Conservation (phyloP, 345 rosid species). For the Dipteronia dyeriana region DNA sequence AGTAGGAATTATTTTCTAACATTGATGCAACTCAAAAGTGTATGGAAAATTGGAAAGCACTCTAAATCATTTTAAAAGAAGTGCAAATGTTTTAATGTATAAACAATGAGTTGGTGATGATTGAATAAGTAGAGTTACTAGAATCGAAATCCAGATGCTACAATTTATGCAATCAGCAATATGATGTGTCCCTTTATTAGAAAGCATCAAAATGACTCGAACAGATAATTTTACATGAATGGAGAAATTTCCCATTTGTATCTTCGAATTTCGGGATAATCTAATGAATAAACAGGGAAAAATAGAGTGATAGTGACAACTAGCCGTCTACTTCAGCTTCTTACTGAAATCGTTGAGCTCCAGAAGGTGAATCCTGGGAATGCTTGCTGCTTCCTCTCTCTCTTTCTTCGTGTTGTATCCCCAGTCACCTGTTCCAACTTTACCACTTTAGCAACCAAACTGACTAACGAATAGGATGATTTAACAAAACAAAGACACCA, state of each 20-base stretch:
- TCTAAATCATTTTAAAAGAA: too few relatives aligned
- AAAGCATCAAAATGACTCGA: neutral
- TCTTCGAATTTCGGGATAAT: neutral
- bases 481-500: neutral
- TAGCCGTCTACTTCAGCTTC: constrained; percentile 65
- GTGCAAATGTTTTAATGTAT: too few relatives aligned
- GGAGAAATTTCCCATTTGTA: neutral
- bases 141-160: too few relatives aligned
- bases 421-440: constrained; percentile 54
- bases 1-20: neutral
- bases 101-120: neutral
- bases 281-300: neutral
- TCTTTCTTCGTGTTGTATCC: constrained; percentile 79
- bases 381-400: constrained; percentile 74
- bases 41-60: too few relatives aligned
- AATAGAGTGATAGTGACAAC: neutral
- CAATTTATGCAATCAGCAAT: neutral
- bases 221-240: neutral
- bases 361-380: constrained; percentile 69
- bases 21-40: too few relatives aligned
- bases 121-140: too few relatives aligned
- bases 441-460: constrained; percentile 11
- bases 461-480: neutral
- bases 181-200: neutral
- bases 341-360: constrained; percentile 76